Base-by-base conservation (phyloP, 331 rosid species). In the Stylosanthes scabra region DNA sequence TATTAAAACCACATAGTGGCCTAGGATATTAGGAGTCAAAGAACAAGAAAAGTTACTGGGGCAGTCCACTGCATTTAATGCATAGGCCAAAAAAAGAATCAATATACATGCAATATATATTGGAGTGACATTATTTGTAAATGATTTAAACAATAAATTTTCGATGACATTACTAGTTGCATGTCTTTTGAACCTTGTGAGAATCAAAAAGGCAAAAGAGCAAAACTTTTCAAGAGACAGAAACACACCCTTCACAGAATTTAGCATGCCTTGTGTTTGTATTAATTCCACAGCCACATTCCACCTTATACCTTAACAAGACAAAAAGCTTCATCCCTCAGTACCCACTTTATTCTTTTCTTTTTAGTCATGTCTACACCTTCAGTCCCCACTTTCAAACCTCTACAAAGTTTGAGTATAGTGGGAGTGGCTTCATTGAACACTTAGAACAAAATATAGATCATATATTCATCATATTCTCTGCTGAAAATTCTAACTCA, bases 1-100 rank as follows among this genome's bases (percentile, higher is more conserved):
- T 64, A 69, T 46, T 62, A 61, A 78, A 61, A 74, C 45, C 11
- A 62, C 54, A 27, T 68, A 69, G 40, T 62, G 59, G 15, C 51
- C 75, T 80, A 80, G 39, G 60, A 44, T 3, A 45, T 80, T 74
- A 80, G 83, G 76, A 68, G 83, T 55, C 80, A 80, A 80, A 74
- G 52, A 74, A 75, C 13, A 51, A 70, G 8, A 45, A 31, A 61
- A 68, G 31, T 68, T 45, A 62, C 76, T n/a, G 56, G 27, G 72
- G 10, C 46, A 80, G 75, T 39, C 69, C 77, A 62, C 6, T 74
- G 74, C 64, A 70, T 69, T 69, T 46, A 47, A 74, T 68, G 83
- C 76, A 74, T 14, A 54, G 47, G 5, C 71, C 64, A 52, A 73
- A 67, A 73, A 42, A 31, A 61, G 25, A 0, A 20, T 20, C 25